Evolutionary conservation across 176 grass and related monocot species (phyloP).

Genomic region (Metroxylon sagu): DNA sequence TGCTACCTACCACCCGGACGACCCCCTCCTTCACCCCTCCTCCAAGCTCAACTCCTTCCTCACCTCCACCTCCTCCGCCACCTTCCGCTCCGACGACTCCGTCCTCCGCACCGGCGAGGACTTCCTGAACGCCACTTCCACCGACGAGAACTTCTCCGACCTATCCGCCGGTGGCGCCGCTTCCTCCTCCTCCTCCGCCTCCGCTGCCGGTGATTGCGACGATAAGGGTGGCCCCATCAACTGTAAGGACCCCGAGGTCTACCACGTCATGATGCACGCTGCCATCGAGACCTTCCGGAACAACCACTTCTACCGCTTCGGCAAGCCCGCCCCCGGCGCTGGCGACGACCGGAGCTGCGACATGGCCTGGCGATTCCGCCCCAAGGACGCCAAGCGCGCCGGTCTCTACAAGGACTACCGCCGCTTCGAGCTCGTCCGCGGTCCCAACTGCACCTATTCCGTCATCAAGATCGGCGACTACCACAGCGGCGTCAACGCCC

Average conservation of each 20-base stretch:
- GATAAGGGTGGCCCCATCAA: background rate
- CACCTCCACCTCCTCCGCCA: constrained; percentile 73
- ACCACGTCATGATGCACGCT: constrained; percentile 65
- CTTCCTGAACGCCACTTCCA: constrained; percentile 24
- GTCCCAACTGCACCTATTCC: constrained; percentile 42
- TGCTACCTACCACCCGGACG: constrained; percentile 76
- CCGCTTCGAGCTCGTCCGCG: constrained; percentile 55
- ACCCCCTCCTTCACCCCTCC: constrained; percentile 68
- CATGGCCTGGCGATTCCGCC: constrained; percentile 93
- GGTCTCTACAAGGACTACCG: constrained; percentile 96
- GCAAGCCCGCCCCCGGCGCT: constrained; percentile 48
- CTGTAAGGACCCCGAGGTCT: constrained; percentile 65
- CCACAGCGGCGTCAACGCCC: constrained; percentile 62
- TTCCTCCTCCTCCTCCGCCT: constrained; percentile 50
- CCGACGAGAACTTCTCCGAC: background rate
- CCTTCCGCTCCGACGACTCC: constrained; percentile 61
- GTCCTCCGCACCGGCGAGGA: constrained; percentile 91
- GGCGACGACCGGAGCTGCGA: constrained; percentile 54
- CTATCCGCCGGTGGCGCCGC: constrained; percentile 8
- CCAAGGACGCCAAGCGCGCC: constrained; percentile 44
- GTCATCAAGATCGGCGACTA: constrained; percentile 59
- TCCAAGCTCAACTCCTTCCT: constrained; percentile 55
- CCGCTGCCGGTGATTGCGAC: constrained; percentile 19
- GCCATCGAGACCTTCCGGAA: constrained; percentile 66
- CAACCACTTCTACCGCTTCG: constrained; percentile 85